A percentile compares a stretch with the other conserved stretches of the same genome.
Evolutionary conservation across 2,329 filamentous ascomycete species (phyloP).

Genomic region (Aureobasidium sp.): DNA sequence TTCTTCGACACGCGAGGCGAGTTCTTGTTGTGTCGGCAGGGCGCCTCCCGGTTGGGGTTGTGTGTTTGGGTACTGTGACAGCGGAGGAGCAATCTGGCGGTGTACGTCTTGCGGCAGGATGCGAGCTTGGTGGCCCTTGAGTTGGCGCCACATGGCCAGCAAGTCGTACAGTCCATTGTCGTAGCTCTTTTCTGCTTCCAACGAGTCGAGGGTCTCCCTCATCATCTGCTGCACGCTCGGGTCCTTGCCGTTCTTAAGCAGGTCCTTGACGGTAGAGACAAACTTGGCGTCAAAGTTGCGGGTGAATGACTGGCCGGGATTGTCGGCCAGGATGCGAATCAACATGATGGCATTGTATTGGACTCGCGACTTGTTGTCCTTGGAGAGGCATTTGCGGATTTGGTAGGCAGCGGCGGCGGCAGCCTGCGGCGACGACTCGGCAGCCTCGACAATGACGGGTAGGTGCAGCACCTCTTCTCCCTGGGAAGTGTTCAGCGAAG

Average conservation of each 20-base stretch:
- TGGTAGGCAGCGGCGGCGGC: constrained; percentile 71
- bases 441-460: constrained; percentile 85
- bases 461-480: constrained; percentile 88
- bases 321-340: constrained; percentile 81
- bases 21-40: constrained; percentile 62
- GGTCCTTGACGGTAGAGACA: constrained; percentile 62
- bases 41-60: constrained; percentile 31
- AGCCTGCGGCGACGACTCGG: constrained; percentile 82
- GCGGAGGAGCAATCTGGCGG: background rate
- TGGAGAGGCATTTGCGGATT: constrained; percentile 76
- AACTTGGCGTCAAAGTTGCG: constrained; percentile 82
- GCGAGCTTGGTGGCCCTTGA: constrained; percentile 50
- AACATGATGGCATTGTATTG: constrained; percentile 98
- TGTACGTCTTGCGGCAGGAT: constrained; percentile 15
- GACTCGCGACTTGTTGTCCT: constrained; percentile 51
- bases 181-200: constrained; percentile 62
- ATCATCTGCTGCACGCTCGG: constrained; percentile 75
- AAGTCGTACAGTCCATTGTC: constrained; percentile 67
- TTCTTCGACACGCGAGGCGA: constrained; percentile 79
- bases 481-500: constrained; percentile 32
- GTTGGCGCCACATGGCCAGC: constrained; percentile 80
- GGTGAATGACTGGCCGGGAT: constrained; percentile 87
- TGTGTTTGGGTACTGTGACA: background rate
- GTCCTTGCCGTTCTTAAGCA: constrained; percentile 64
- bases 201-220: constrained; percentile 73